Evolutionary conservation across 805 yeast genomes (phyloP), one percentile per base, ranked within the genome.

Genomic region (Saccharomycopsis sp.): DNA sequence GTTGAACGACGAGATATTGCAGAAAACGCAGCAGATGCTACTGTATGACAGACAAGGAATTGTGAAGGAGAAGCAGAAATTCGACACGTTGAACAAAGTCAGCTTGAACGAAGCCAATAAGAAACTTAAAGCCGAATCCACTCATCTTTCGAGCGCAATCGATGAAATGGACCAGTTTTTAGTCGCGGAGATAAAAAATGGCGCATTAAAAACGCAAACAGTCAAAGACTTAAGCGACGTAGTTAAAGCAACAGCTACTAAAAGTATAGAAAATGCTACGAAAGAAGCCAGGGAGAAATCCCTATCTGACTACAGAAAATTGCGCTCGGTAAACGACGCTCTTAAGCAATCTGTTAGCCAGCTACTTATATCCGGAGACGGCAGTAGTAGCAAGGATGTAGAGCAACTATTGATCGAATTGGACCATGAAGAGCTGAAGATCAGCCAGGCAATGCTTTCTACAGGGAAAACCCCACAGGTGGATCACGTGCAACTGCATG

Each of bases 401-500:
- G 23, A 56, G 7, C 55, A 63, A 22, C 41, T 69, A 35, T 59
- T 69, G 22, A 47, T 55, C 20, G 69, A 69, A 5, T 56, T 69
- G 17, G 69, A 64, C 24, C 47, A 52, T 20, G 69, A 69, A 25
- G 68, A 69, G 38, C 41, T 52, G 1, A 67, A 65, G 50, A 65
- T 69, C 17, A 64, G 64, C 29, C 63, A 61, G 38, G 57, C 63
- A 14, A 56, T 65, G 2, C 41, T 69, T 12, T 69, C 72, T 2
- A 68, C 70, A 1, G 72, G 72, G 1, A 69, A 69, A 24, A 69
- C 72, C 1, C 72, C 72, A 7, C 61, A 59, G 53, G 15, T 49
- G 7, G 49, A 44, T 8, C 22, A 44, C 22, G 19, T 44, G 8
- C 3, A 44, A 7, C 22, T 3, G 9, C 22, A 44, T 5, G 22